phyloP scores from a whole-genome alignment of 2,329 filamentous ascomycete species.

The Harringtonia aguacate region DNA sequence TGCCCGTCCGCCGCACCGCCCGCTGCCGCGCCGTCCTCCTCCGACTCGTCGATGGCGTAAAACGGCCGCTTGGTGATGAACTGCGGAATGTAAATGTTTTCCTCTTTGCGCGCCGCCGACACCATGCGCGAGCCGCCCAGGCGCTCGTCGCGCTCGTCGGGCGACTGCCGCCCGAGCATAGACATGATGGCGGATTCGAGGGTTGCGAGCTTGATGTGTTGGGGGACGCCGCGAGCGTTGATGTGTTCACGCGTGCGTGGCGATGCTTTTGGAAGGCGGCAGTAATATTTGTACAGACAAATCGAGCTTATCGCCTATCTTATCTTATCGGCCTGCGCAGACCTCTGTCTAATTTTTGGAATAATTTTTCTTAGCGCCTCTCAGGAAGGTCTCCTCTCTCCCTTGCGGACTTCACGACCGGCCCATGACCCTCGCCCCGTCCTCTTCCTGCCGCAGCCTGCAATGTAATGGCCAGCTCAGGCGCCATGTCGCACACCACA shows the following conservation, averaged over 20 bases:
- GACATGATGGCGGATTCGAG: constrained; percentile 7
- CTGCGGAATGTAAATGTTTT: constrained; percentile 95
- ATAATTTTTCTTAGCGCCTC: constrained; percentile 1
- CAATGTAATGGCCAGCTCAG: constrained; percentile 3
- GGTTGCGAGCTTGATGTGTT: too few relatives aligned
- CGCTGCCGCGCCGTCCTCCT: constrained; percentile 17
- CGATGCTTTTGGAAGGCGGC: too few relatives aligned
- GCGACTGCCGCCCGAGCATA: constrained; percentile 13
- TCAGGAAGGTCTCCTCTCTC: too few relatives aligned
- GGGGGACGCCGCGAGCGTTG: too few relatives aligned
- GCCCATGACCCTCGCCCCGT: neutral
- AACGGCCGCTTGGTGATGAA: constrained; percentile 99
- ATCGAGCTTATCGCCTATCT: neutral
- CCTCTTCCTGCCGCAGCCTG: neutral
- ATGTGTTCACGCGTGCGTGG: too few relatives aligned
- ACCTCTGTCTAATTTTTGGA: neutral
- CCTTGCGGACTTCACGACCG: too few relatives aligned
- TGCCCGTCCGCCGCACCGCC: constrained; percentile 35
- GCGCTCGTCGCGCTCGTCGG: constrained; percentile 12
- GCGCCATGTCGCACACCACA: constrained; percentile 9
- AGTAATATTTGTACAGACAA: neutral
- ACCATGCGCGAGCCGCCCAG: constrained; percentile 12
- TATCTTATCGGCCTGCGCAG: constrained; percentile 4
- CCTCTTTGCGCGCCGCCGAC: constrained; percentile 50
- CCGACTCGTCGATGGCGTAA: constrained; percentile 65